Base-by-base conservation (phyloP, 2,329 filamentous ascomycete genomes). In the Penicillium rolfsii region DNA sequence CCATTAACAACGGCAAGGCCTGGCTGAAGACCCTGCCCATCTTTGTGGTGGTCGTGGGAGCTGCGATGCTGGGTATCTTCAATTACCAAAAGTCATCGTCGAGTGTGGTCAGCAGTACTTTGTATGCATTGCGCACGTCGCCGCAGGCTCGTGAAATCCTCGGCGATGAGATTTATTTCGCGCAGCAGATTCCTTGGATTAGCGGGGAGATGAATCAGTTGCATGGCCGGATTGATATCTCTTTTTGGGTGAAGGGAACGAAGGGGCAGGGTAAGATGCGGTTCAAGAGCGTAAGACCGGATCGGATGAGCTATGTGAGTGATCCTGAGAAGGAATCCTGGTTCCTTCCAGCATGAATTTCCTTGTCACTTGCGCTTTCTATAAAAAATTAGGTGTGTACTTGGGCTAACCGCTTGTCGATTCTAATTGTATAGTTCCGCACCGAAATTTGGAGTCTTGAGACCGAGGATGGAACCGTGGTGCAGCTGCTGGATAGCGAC, bases 1-100 rank as follows among this genome's bases (percentile, higher is more conserved):
- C 77, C 33, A 70, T 83, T 43, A 68, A 74, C 14, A 66, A 67
- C n/a, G 67, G 72, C 52, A 85, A 86, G 73, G 82, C 83, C 68
- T 93, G 90, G 90, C 74, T 83, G 58, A 85, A 85, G 69, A 92
- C 91, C 0, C 78, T 97, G 36, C 94, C 94, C 57, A 80, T 96
- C 74, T 98, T 98, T 84, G 75, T 89, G 56, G 77, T 85, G 64
- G 81, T 91, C 64, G 87, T 97, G 69, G 85, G 86, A 52, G 82
- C 84, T 58, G 89, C 89, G 67, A 88, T 89, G 67, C 81, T 96
- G 62, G 91, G 90, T 68, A 97, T 99, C 78, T 98, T 99, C 89
- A 99, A 99, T 85, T 98, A 99, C 85, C 94, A 99, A 77, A 97
- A 97, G 78, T 87, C 89, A 59, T 92, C 91, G n/a, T 92, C 88